Conservation (phyloP, 2,329 filamentous ascomycete genomes). For the Aurifilum marmelostoma region DNA sequence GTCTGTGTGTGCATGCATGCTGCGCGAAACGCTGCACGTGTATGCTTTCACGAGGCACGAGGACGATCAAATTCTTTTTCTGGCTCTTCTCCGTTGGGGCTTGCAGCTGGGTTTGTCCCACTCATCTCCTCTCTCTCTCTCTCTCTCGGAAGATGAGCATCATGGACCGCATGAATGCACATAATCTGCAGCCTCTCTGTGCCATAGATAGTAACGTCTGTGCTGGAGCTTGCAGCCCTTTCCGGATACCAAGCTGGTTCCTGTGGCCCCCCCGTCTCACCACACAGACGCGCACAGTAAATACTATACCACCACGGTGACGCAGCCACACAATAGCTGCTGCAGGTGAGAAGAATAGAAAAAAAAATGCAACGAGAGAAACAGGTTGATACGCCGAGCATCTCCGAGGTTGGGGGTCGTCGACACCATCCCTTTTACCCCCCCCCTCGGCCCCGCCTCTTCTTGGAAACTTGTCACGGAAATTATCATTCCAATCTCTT, state of each 20-base stretch:
- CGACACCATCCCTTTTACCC: background rate
- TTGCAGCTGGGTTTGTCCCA: too few relatives aligned
- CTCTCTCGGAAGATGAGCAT: background rate
- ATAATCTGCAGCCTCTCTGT: background rate
- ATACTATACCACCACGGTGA: background rate
- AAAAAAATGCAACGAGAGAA: background rate
- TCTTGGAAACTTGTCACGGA: background rate
- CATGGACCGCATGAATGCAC: background rate
- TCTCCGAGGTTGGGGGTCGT: background rate
- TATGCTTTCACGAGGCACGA: background rate
- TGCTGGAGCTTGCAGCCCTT: background rate
- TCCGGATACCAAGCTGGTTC: background rate
- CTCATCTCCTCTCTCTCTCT: background rate
- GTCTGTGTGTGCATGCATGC: background rate
- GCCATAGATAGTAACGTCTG: background rate
- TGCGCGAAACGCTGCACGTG: background rate
- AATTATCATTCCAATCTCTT: background rate
- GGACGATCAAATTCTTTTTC: background rate
- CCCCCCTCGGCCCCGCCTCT: too few relatives aligned
- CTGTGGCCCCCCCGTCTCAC: too few relatives aligned
- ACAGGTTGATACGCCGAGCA: background rate
- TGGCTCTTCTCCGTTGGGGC: too few relatives aligned
- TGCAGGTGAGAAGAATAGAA: background rate
- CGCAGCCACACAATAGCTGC: conserved; percentile 1
- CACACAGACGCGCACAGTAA: background rate